Evolutionary conservation across 345 rosid species (phyloP).

Genomic region (Salix exigua): DNA sequence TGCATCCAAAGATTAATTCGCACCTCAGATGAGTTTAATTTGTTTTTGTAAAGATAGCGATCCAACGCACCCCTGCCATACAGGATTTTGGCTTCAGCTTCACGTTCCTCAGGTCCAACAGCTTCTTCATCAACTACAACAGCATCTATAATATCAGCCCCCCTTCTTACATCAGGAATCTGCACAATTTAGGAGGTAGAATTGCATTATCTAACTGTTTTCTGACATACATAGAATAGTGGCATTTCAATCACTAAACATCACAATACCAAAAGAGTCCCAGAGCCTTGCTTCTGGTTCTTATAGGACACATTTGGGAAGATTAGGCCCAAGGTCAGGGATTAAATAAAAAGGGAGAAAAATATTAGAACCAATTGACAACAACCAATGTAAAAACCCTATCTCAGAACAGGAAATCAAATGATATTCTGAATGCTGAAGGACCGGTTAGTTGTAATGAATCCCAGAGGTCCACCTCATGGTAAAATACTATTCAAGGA

Average conservation of each 20-base stretch:
- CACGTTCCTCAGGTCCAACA: conserved; percentile 52
- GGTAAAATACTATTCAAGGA: not conserved
- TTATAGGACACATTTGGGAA: not conserved
- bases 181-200: conserved; percentile 20
- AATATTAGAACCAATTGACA: not conserved
- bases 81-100: conserved; percentile 77
- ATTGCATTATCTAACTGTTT: not conserved
- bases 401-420: not conserved
- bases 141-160: conserved; percentile 71
- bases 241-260: not conserved
- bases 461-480: not conserved
- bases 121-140: conserved; percentile 87
- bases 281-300: not conserved
- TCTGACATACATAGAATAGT: not conserved
- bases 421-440: not conserved
- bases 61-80: conserved; percentile 73
- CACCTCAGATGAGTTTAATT: conserved; percentile 31
- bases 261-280: not conserved
- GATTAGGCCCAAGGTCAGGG: not conserved
- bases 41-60: conserved; percentile 52
- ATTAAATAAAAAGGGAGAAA: not conserved
- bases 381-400: not conserved
- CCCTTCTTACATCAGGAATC: conserved; percentile 82
- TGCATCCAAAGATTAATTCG: not conserved
- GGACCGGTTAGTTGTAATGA: not conserved